phyloP scores from a whole-genome alignment of 148 eudicot species.

The Nyssa sinensis region DNA sequence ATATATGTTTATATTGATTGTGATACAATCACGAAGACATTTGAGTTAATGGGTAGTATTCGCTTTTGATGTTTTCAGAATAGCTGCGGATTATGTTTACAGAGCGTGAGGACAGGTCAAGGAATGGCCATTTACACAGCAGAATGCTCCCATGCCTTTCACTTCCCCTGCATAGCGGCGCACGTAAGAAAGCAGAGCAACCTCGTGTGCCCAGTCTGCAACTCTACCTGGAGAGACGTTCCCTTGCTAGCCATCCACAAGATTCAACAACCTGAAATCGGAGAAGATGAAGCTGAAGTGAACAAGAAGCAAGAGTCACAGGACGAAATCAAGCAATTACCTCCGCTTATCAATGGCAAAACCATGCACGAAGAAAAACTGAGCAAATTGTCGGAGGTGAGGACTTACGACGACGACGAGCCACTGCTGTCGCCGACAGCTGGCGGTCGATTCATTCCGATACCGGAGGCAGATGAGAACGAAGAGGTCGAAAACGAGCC shows the following conservation, averaged over 20 bases:
- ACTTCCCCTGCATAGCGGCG: constrained; percentile 76
- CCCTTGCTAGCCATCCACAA: constrained; percentile 58
- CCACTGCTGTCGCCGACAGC: constrained; percentile 40
- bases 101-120: constrained; percentile 72
- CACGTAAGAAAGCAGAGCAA: constrained; percentile 41
- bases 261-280: constrained; percentile 25
- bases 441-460: constrained; percentile 35
- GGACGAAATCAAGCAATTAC: neutral
- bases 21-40: neutral
- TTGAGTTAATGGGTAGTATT: neutral
- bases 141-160: constrained; percentile 80
- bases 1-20: too few species aligned
- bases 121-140: constrained; percentile 84
- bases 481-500: constrained; percentile 23
- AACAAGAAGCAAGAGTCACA: neutral
- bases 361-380: constrained; percentile 1
- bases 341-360: constrained; percentile 4
- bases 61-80: constrained; percentile 39
- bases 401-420: constrained; percentile 66
- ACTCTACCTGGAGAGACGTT: constrained; percentile 64
- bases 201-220: constrained; percentile 77
- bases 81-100: constrained; percentile 73
- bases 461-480: constrained; percentile 48
- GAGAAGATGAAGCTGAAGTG: constrained; percentile 13
- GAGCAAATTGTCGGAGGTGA: neutral